phyloP scores from a whole-genome alignment of 352 stramenopile species.

The Phytophthora ramorum region DNA sequence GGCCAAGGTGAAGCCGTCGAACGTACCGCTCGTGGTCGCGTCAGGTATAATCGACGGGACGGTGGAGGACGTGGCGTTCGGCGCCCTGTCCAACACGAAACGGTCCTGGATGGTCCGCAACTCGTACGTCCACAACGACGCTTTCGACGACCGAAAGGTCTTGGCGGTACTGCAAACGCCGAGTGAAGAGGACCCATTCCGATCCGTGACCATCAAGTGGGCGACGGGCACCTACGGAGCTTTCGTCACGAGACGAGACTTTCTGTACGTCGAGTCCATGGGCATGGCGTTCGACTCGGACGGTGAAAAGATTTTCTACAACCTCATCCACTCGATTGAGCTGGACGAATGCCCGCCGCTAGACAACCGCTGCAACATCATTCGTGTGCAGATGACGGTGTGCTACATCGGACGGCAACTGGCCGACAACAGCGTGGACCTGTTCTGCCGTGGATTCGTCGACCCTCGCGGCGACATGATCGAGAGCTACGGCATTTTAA shows the following conservation, averaged over 20 bases:
- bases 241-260: constrained; percentile 43
- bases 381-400: constrained; percentile 44
- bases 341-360: constrained; percentile 33
- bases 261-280: constrained; percentile 50
- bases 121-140: constrained; percentile 45
- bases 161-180: constrained; percentile 44
- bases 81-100: constrained; percentile 35
- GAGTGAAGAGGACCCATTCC: constrained; percentile 46
- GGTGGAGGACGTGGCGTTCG: constrained; percentile 46
- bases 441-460: constrained; percentile 58
- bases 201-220: constrained; percentile 52
- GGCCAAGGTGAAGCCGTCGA: constrained; percentile 27
- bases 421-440: constrained; percentile 38
- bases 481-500: constrained; percentile 40
- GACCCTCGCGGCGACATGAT: constrained; percentile 50
- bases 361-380: constrained; percentile 35
- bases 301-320: constrained; percentile 45
- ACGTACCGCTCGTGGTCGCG: constrained; percentile 40
- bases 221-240: constrained; percentile 31
- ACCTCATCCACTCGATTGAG: constrained; percentile 48
- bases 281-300: constrained; percentile 45
- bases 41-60: constrained; percentile 43
- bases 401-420: constrained; percentile 58
- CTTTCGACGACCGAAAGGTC: constrained; percentile 44
- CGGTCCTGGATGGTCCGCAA: constrained; percentile 31